A percentile compares a stretch with the other conserved stretches of the same genome.
Conservation (phyloP, 1,284 basidiomycete genomes). For the Ganoderma multipileum region DNA sequence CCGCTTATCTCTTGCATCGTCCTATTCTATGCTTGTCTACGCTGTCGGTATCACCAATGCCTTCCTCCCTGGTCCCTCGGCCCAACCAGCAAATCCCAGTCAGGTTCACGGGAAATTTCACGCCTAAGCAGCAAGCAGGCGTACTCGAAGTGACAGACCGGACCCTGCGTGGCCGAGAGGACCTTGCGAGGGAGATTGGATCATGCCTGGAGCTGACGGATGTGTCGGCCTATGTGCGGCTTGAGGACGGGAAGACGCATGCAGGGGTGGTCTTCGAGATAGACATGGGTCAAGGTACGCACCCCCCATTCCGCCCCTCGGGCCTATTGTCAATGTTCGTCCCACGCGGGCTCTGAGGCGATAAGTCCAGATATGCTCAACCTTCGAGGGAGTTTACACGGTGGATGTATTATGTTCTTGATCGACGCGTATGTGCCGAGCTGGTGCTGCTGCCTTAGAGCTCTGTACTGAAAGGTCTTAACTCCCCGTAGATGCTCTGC, state of each 20-base stretch:
- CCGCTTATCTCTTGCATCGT: no score
- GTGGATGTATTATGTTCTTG: conserved; percentile 5
- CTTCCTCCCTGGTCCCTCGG: background rate
- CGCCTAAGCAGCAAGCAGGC: background rate
- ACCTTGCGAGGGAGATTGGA: background rate
- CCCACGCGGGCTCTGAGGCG: no score
- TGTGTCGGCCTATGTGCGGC: background rate
- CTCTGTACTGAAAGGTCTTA: background rate
- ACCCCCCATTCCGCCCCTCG: no score
- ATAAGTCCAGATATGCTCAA: no score
- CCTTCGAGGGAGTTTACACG: background rate
- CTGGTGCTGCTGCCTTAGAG: no score
- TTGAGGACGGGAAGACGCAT: conserved; percentile 2
- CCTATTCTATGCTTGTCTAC: background rate
- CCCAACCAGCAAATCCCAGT: background rate
- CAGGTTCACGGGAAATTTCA: background rate
- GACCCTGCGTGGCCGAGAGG: background rate
- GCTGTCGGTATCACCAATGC: background rate
- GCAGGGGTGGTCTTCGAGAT: conserved; percentile 3
- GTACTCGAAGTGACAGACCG: background rate
- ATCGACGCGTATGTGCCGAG: conserved; percentile 2
- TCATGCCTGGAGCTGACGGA: background rate
- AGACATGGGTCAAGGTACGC: background rate
- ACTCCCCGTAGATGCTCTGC: conserved; percentile 56
- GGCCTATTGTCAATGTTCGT: no score